A percentile compares a stretch with the other conserved stretches of the same genome.
phyloP scores from a whole-genome alignment of 78 protist species.

The Speleostelium caveatum region DNA sequence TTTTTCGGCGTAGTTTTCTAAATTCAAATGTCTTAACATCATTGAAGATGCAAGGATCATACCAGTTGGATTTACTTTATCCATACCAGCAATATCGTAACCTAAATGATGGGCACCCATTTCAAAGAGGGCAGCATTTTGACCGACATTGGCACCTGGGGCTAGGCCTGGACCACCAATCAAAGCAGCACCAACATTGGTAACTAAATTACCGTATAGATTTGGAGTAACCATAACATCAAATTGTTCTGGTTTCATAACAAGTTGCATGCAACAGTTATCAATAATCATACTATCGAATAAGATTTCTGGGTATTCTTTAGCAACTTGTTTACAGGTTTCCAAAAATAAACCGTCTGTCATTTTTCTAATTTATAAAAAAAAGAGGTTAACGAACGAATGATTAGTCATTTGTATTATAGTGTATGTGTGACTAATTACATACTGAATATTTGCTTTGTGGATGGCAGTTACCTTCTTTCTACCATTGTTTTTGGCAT shows the following conservation, averaged over 20 bases:
- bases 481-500: constrained; percentile 79
- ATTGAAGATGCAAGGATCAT: constrained; percentile 78
- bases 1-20: constrained; percentile 57
- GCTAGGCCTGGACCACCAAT: constrained; percentile 94
- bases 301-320: constrained; percentile 87
- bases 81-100: constrained; percentile 87
- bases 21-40: constrained; percentile 86
- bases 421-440: too few species aligned
- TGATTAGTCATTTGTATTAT: not conserved
- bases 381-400: not conserved
- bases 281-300: constrained; percentile 87
- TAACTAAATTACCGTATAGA: constrained; percentile 91
- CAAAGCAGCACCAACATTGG: constrained; percentile 92
- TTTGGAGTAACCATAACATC: constrained; percentile 94
- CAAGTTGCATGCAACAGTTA: constrained; percentile 92
- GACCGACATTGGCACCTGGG: constrained; percentile 91
- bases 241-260: constrained; percentile 86
- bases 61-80: constrained; percentile 92
- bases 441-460: constrained; percentile 94
- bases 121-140: constrained; percentile 86
- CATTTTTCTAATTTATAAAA: constrained; percentile 56
- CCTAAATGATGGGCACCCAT: constrained; percentile 87
- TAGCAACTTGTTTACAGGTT: constrained; percentile 73
- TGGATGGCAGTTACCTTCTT: constrained; percentile 91
- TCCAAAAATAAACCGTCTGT: constrained; percentile 85